Percentiles rank a stretch among this genome's conserved stretches.
Evolutionary conservation across 2,329 filamentous ascomycete species (phyloP).

Genomic region (Fusarium subtropicale): DNA sequence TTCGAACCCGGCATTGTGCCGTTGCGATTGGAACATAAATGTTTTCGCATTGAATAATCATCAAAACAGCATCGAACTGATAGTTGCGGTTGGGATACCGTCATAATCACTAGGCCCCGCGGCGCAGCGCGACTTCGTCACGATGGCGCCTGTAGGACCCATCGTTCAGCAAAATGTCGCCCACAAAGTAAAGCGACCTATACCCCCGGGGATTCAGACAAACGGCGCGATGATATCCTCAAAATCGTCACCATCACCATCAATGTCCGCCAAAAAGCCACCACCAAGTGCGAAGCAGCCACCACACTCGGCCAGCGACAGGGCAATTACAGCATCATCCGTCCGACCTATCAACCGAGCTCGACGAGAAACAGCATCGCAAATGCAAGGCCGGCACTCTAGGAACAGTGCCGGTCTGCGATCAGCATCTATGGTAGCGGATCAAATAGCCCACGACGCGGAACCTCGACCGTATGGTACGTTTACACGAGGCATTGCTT

Average conservation of each 20-base stretch:
- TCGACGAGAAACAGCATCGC: slow-evolving; percentile 66
- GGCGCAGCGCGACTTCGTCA: slow-evolving; percentile 48
- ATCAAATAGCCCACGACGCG: slow-evolving; percentile 53
- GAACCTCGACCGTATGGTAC: slow-evolving; percentile 67
- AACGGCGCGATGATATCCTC: slow-evolving; percentile 68
- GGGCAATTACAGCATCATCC: slow-evolving; percentile 54
- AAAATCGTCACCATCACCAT: slow-evolving; percentile 70
- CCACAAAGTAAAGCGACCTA: slow-evolving; percentile 75
- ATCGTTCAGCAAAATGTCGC: slow-evolving; percentile 57
- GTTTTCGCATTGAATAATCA: slow-evolving; percentile 38
- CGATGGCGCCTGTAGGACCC: slow-evolving; percentile 68
- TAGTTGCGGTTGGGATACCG: slow-evolving; percentile 24
- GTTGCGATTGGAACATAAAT: slow-evolving; percentile 37
- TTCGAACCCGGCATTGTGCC: slow-evolving; percentile 25
- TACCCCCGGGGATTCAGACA: slow-evolving; percentile 73
- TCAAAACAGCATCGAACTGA: slow-evolving; percentile 30
- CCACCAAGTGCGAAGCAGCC: slow-evolving; percentile 58
- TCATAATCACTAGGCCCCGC: slow-evolving; percentile 35
- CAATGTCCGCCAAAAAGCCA: slow-evolving; percentile 67
- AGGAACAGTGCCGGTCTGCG: slow-evolving; percentile 64
- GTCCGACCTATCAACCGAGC: slow-evolving; percentile 67
- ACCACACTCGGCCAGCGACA: slow-evolving; percentile 52
- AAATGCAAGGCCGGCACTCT: slow-evolving; percentile 59
- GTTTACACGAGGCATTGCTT: background rate
- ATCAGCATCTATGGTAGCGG: slow-evolving; percentile 61